Conservation (phyloP, 495 filamentous ascomycete species). For the Coniosporium apollinis region DNA sequence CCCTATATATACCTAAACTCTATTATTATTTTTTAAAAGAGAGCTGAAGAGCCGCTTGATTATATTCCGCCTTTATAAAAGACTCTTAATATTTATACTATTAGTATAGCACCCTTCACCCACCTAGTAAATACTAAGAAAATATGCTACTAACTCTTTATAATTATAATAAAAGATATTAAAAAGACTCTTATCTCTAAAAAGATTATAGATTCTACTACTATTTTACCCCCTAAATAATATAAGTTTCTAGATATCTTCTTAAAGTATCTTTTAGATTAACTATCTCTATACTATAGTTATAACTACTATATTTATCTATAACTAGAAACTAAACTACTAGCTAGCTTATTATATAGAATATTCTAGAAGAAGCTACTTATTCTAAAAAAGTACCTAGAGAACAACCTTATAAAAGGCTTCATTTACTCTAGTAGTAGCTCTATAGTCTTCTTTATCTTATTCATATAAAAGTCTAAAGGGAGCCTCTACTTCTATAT, state of each 20-base stretch:
- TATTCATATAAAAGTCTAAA: conserved; percentile 10
- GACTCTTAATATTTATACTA: too few relatives aligned
- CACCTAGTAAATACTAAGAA: too few relatives aligned
- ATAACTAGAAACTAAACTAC: background rate
- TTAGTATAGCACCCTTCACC: too few relatives aligned
- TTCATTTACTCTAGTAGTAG: conserved; percentile 14
- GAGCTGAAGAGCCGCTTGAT: too few relatives aligned
- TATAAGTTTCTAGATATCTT: background rate
- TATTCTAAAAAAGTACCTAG: conserved; percentile 1
- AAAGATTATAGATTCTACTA: background rate
- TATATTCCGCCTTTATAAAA: too few relatives aligned
- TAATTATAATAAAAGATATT: too few relatives aligned
- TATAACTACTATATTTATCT: background rate
- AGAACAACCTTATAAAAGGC: conserved; percentile 5
- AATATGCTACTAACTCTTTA: too few relatives aligned
- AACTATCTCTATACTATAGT: background rate
- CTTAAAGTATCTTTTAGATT: background rate
- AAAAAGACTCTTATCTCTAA: background rate
- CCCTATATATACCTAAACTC: too few relatives aligned
- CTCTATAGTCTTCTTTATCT: conserved; percentile 4
- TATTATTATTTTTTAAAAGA: too few relatives aligned
- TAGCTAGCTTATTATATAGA: background rate
- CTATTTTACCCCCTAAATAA: background rate
- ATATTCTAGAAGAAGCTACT: conserved; percentile 1
- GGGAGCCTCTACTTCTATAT: conserved; percentile 14